Conservation (phyloP, 2,329 filamentous ascomycete species). For the Botrytis fragariae region DNA sequence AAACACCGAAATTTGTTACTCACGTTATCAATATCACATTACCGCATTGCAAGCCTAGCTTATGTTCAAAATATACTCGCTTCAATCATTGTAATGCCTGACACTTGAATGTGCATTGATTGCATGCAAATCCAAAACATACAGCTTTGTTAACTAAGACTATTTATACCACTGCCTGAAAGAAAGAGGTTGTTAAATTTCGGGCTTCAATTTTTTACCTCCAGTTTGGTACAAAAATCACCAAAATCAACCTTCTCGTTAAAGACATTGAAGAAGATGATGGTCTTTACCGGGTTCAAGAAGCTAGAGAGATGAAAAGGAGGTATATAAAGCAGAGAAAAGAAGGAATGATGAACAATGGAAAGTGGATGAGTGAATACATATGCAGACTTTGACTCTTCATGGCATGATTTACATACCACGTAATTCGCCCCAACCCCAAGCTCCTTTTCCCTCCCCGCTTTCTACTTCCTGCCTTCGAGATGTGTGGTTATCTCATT, state of each 20-base stretch:
- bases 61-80: no score
- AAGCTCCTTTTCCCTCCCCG: no score
- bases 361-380: neutral
- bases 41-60: no score
- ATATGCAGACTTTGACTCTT: neutral
- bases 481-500: neutral
- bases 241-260: neutral
- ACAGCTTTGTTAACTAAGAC: no score
- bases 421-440: fast-evolving
- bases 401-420: neutral
- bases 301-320: neutral
- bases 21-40: no score
- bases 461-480: neutral
- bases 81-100: no score
- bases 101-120: no score
- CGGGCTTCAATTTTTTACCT: neutral
- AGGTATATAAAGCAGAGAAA: neutral
- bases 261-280: neutral
- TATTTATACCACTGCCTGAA: no score
- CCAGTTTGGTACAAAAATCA: neutral
- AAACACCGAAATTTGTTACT: no score
- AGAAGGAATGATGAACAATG: no score
- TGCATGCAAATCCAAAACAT: no score
- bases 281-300: neutral
- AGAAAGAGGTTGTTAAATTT: no score